Percentiles rank a stretch among this genome's conserved stretches.
These are phyloP conservation scores for Aurifilum marmelostoma DNA, from an alignment of 2,329 filamentous ascomycete species.

Conservation along the genomic window DNA sequence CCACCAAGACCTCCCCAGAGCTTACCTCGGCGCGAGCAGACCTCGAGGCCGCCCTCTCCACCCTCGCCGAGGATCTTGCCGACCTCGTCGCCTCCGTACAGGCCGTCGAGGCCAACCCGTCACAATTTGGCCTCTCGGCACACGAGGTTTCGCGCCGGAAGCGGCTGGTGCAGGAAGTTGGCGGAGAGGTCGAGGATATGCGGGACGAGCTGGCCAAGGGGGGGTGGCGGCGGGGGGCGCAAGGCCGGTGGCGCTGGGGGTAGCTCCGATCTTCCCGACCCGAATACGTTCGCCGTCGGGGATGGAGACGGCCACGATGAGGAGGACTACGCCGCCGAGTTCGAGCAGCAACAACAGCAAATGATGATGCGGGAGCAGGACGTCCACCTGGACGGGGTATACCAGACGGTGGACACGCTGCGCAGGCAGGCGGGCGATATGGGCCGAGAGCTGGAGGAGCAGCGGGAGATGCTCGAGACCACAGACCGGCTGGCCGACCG, in stretches of 20 bases:
- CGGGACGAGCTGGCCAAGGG: constrained; percentile 74
- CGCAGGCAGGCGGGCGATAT: constrained; percentile 91
- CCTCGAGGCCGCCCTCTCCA: constrained; percentile 65
- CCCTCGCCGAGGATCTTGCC: constrained; percentile 79
- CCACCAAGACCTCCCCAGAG: constrained; percentile 75
- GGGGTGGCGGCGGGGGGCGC: constrained; percentile 33
- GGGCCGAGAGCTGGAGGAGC: constrained; percentile 95
- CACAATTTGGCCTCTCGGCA: constrained; percentile 81
- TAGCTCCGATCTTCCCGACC: constrained; percentile 54
- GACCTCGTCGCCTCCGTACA: constrained; percentile 87
- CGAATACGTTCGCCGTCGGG: constrained; percentile 62
- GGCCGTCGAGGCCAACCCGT: constrained; percentile 85
- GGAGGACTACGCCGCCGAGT: constrained; percentile 72
- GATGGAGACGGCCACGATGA: constrained; percentile 47
- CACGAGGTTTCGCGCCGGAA: constrained; percentile 81
- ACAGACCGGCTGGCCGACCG: constrained; percentile 85
- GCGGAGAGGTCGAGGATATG: constrained; percentile 88
- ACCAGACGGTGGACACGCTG: constrained; percentile 88
- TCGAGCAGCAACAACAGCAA: constrained; percentile 89
- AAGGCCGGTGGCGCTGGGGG: constrained; percentile 38
- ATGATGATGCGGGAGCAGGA: constrained; percentile 96
- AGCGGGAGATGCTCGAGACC: constrained; percentile 83
- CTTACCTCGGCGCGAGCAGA: constrained; percentile 77
- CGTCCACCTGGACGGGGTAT: constrained; percentile 88
- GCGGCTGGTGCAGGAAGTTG: constrained; percentile 85